Evolutionary conservation across 2,329 filamentous ascomycete species (phyloP), one percentile per base, ranked within the genome.

Genomic region (Colletotrichum filicis): DNA sequence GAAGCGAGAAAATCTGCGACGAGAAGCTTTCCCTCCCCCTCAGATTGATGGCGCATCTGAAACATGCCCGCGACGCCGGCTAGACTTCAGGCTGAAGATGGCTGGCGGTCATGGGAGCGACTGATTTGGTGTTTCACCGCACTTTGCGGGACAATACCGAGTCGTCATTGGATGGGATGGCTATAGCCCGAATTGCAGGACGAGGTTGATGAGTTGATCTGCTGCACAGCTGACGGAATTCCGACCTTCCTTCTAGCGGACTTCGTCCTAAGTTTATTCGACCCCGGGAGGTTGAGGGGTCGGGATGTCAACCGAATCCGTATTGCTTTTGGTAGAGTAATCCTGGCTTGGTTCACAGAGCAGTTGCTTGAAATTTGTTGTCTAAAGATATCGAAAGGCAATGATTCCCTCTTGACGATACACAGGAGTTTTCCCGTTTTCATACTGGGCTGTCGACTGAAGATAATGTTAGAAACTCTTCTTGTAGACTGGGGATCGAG

Each of bases 51-150:
- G 59, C 37, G 46, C 32, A 32, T 70, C 52, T 74, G 71, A 74
- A 74, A 74, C 71, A 67, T 56, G 68, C 66, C 71, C 71, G 71
- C 68, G 71, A 74, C 71, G 52, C 61, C 61, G 68, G 68, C 52
- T 73, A 49, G 26, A 65, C 53, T 69, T 69, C 70, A 70, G 59
- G 66, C 60, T 73, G 55, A 55, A 60, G 28, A 42, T 22, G 32
- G 26, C 55, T 14, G 60, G 66, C 35, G 32, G 60, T 57, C 66
- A 64, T 37, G 55, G 55, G 66, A 37, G 60, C 55, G 60, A 60
- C 16, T 35, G 26, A 53, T 60, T 59, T 64, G n/a, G 59, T 52
- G 69, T 72, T 72, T 72, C 69, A 72, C 53, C 14, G 42, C 58
- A 30, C 37, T 30, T 22, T 62, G 42, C n/a, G 26, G 59, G 32